phyloP scores from a whole-genome alignment of 805 yeast species.

The Sugiyamaella boreocaroliniensis region DNA sequence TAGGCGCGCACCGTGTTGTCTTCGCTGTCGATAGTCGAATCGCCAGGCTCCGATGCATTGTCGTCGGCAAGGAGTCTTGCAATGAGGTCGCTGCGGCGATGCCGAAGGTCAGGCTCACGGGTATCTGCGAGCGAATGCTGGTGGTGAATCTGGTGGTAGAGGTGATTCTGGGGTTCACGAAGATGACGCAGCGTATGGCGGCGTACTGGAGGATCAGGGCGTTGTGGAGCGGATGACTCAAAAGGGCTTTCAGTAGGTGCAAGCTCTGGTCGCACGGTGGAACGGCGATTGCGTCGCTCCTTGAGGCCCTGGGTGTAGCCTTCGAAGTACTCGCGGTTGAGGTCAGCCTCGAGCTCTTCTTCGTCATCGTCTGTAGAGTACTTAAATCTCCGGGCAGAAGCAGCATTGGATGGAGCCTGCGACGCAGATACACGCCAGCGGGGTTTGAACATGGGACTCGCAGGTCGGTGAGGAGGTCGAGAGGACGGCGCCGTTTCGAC shows the following conservation, averaged over 20 bases:
- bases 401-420: background rate
- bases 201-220: background rate
- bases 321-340: slow-evolving; percentile 55
- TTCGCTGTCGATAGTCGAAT: slow-evolving; percentile 2
- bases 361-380: slow-evolving; percentile 82
- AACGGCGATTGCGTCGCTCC: slow-evolving; percentile 27
- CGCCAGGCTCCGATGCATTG: slow-evolving; percentile 5
- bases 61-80: slow-evolving; percentile 10
- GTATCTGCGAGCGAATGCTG: background rate
- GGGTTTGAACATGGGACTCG: slow-evolving; percentile 1
- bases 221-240: background rate
- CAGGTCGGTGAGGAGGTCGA: background rate
- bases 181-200: background rate
- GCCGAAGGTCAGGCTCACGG: slow-evolving; percentile 6
- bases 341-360: slow-evolving; percentile 58
- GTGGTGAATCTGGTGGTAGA: background rate
- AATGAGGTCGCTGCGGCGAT: slow-evolving; percentile 13
- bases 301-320: slow-evolving; percentile 68
- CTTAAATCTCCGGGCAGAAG: slow-evolving; percentile 27
- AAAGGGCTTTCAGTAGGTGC: too few species aligned
- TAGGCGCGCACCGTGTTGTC: slow-evolving; percentile 8
- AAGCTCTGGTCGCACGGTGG: background rate
- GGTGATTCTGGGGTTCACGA: background rate
- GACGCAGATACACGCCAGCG: slow-evolving; percentile 10
- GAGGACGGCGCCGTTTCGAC: background rate